Base-by-base conservation (phyloP, 805 yeast species). In the Peterozyma xylosa region DNA sequence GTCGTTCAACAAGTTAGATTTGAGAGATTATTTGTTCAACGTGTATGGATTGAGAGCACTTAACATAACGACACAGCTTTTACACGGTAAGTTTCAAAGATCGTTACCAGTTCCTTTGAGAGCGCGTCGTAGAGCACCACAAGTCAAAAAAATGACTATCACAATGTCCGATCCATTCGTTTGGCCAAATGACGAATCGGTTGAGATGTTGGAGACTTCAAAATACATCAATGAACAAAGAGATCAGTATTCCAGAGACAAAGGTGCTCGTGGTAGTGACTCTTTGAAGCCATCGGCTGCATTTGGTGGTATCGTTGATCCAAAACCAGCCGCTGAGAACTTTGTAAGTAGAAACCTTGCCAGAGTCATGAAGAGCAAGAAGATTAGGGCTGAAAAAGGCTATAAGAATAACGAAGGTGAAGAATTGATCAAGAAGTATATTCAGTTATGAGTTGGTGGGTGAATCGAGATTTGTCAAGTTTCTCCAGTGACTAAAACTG, bases 141-240 rank as follows among this genome's bases (percentile, higher is more conserved):
- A 88, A 66, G 75, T 78, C 51, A 93, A 93, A 70, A 90, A 89
- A 65, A 93, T 93, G 98, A 91, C 96, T 17, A 84, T 93, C 42
- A 98, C 90, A 54, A 85, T 93, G 91, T 81, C 80, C 46, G 88
- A 91, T 52, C 99, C 99, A 18, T 93, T 93, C 59, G 74, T 93
- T 39, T 93, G 97, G 96, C 99, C 99, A 3, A 82, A 75, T 34
- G 74, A 70, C 13, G 71, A 67, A 38, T 54, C 59, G n/a, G 34
- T 40, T 10, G 54, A 55, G 55, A 67, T 51, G 53, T 63, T 44
- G 50, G 52, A 53, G 48, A 63, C 46, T 45, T 73, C 62, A 27
- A 45, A 49, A 30, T 48, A 49, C 16, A 51, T 66, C 37, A 64
- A 63, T 17, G 66, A 68, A 36, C 78, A 81, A 52, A 65, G 77